Evolutionary conservation across 306 rosid species (phyloP).

Genomic region (Boehmeria nivea): DNA sequence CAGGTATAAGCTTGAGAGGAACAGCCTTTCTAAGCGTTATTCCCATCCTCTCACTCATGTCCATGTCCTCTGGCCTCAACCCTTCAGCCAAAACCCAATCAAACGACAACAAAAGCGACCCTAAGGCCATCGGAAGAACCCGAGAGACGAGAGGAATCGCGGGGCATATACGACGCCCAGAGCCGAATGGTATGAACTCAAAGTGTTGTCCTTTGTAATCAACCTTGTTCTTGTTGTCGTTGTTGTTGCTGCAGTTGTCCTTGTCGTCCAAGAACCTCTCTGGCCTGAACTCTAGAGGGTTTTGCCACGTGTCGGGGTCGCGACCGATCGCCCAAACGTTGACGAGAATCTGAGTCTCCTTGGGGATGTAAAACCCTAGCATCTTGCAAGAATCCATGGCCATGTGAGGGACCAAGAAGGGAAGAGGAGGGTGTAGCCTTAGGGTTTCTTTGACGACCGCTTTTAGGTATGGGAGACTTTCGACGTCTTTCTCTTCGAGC

Average conservation of each 20-base stretch:
- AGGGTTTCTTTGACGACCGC: constrained; percentile 83
- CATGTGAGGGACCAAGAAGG: constrained; percentile 84
- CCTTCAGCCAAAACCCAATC: constrained; percentile 67
- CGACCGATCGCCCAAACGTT: constrained; percentile 95
- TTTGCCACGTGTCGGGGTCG: constrained; percentile 67
- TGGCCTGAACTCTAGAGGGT: constrained; percentile 57
- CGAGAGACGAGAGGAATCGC: constrained; percentile 75
- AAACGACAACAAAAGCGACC: constrained; percentile 54
- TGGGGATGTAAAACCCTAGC: constrained; percentile 56
- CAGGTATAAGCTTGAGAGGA: constrained; percentile 49
- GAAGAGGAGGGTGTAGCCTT: constrained; percentile 94
- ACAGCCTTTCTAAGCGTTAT: constrained; percentile 61
- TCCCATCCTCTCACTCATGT: constrained; percentile 81
- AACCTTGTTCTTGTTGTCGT: too few species aligned
- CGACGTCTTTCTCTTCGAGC: constrained; percentile 58
- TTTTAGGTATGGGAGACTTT: constrained; percentile 60
- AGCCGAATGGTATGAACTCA: constrained; percentile 78
- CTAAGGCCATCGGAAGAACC: constrained; percentile 71
- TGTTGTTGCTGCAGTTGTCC: too few species aligned
- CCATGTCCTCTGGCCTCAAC: constrained; percentile 57
- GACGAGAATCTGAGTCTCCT: constrained; percentile 65
- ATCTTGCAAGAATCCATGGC: constrained; percentile 57
- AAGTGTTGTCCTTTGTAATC: constrained; percentile 74
- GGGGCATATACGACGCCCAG: constrained; percentile 83
- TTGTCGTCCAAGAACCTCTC: constrained; percentile 57